These are phyloP conservation scores for Singerocomus inundabilis DNA, from an alignment of 1,284 basidiomycete genomes.

Conservation along the genomic window DNA sequence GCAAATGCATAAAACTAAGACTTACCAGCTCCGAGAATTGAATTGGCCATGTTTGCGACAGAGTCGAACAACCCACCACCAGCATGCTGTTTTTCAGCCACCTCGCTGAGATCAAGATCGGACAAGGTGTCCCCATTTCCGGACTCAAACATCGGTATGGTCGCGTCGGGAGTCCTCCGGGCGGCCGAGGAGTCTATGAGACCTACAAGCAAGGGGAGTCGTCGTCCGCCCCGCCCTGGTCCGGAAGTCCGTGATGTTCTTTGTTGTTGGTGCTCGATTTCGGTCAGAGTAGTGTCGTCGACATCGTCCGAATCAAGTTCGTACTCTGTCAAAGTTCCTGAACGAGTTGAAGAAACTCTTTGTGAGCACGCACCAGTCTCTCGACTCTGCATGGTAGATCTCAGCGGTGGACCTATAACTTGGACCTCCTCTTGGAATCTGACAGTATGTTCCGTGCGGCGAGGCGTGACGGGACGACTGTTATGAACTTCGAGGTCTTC, in stretches of 20 bases:
- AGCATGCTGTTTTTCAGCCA: conserved; percentile 62
- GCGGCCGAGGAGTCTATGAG: conserved; percentile 58
- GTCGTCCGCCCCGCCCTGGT: conserved; percentile 40
- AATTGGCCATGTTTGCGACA: conserved; percentile 94
- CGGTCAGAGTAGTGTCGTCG: conserved; percentile 52
- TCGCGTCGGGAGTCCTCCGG: conserved; percentile 52
- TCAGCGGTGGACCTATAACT: conserved; percentile 61
- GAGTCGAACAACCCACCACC: conserved; percentile 84
- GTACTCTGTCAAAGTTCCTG: conserved; percentile 50
- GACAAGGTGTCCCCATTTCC: conserved; percentile 27
- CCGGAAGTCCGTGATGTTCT: conserved; percentile 35
- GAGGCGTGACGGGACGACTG: conserved; percentile 23
- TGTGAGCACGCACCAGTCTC: conserved; percentile 63
- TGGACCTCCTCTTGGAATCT: conserved; percentile 67
- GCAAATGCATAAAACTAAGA: neutral
- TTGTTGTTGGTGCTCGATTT: conserved; percentile 36
- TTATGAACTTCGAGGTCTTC: conserved; percentile 40
- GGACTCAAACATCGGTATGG: conserved; percentile 44
- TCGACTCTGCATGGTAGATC: conserved; percentile 69
- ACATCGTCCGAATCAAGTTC: conserved; percentile 77
- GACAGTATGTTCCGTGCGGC: conserved; percentile 39
- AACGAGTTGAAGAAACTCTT: conserved; percentile 15
- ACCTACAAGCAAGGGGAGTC: conserved; percentile 70
- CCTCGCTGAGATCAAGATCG: conserved; percentile 60
- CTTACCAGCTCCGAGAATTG: conserved; percentile 90